Conservation (phyloP, 208 protist species). For the Leishmania lainsoni region DNA sequence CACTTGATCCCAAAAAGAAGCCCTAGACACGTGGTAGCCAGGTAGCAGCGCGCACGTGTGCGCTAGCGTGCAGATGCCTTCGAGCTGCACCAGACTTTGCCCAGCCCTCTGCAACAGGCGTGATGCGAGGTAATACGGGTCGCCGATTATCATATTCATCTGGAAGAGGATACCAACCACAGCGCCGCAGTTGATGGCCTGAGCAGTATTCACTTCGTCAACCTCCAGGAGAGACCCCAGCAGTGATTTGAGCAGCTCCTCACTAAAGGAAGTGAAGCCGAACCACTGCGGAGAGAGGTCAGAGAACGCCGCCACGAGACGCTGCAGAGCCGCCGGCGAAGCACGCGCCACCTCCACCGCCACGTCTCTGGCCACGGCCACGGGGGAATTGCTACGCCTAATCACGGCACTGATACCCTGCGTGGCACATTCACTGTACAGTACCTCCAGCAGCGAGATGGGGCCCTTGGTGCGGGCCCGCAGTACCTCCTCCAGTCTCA, state of each 20-base stretch:
- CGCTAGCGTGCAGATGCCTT: conserved; percentile 78
- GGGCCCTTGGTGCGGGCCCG: conserved; percentile 33
- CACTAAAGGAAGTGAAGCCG: conserved; percentile 49
- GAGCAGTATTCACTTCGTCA: conserved; percentile 28
- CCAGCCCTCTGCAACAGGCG: conserved; percentile 64
- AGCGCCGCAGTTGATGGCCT: conserved; percentile 63
- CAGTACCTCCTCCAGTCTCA: conserved; percentile 58
- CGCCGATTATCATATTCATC: conserved; percentile 53
- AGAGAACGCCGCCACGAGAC: conserved; percentile 43
- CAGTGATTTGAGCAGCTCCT: conserved; percentile 62
- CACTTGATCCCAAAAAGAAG: conserved; percentile 78
- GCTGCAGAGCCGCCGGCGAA: conserved; percentile 39
- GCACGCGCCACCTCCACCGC: conserved; percentile 52
- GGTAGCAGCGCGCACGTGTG: conserved; percentile 58
- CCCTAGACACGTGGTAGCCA: conserved; percentile 52
- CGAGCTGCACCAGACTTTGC: conserved; percentile 45
- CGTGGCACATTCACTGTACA: conserved; percentile 34
- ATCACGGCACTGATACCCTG: conserved; percentile 39
- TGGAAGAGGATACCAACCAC: conserved; percentile 64
- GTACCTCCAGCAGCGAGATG: conserved; percentile 36
- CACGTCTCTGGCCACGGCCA: conserved; percentile 44
- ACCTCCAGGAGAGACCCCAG: conserved; percentile 55
- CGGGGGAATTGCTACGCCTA: conserved; percentile 24
- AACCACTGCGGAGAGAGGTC: conserved; percentile 36
- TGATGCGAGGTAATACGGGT: conserved; percentile 75